A percentile compares a stretch with the other conserved stretches of the same genome.
Evolutionary conservation across 305 asterid genomes (phyloP).

Genomic region (Solanum aculeatissimum): DNA sequence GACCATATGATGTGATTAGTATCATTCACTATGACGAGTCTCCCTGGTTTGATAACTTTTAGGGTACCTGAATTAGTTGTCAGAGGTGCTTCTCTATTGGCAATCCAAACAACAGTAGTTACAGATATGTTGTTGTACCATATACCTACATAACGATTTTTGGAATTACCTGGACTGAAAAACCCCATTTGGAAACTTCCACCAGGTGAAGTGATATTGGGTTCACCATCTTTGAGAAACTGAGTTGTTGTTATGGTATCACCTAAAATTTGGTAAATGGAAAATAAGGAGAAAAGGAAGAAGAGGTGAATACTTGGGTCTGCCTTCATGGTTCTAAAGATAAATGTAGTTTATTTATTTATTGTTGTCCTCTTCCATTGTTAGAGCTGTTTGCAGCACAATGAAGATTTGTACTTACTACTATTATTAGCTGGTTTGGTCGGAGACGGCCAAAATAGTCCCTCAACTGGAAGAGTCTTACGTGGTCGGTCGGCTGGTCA

Average conservation of each 20-base stretch:
- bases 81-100: conserved; percentile 10
- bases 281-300: background rate
- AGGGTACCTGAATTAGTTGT: background rate
- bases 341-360: background rate
- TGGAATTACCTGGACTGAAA: conserved; percentile 5
- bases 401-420: background rate
- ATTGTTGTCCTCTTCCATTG: background rate
- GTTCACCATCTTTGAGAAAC: conserved; percentile 5
- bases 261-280: background rate
- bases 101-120: conserved; percentile 12
- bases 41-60: background rate
- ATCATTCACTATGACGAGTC: background rate
- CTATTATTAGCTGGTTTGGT: background rate
- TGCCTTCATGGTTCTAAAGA: background rate
- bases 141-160: conserved; percentile 3
- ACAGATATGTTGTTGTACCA: conserved; percentile 6
- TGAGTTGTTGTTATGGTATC: conserved; percentile 1
- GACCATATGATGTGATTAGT: background rate
- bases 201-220: conserved; percentile 4
- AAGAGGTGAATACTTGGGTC: background rate
- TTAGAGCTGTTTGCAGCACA: background rate
- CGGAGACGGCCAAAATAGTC: background rate
- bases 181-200: conserved; percentile 17
- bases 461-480: background rate
- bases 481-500: background rate